Conservation (phyloP, 2,329 filamentous ascomycete species). For the Ceratocystis destructans region DNA sequence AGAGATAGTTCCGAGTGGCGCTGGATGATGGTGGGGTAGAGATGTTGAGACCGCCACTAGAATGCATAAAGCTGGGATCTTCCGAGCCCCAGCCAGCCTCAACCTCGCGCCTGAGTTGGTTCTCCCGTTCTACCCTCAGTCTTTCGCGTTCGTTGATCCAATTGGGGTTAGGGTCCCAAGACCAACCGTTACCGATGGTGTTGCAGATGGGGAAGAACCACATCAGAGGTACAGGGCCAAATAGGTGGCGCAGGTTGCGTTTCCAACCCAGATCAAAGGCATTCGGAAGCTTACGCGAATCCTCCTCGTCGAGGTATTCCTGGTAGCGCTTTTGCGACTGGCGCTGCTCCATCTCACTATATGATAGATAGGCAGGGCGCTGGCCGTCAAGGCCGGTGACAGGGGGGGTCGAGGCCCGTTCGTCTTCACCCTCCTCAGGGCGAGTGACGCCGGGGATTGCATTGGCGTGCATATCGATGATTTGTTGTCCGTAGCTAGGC, state of each 20-base stretch:
- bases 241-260: slow-evolving; percentile 66
- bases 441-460: slow-evolving; percentile 65
- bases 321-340: slow-evolving; percentile 44
- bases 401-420: slow-evolving; percentile 22
- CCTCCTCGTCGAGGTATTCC: slow-evolving; percentile 77
- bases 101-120: slow-evolving; percentile 49
- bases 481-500: slow-evolving; percentile 54
- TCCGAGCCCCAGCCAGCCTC: slow-evolving; percentile 52
- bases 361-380: slow-evolving; percentile 35
- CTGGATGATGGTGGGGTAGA: slow-evolving; percentile 22
- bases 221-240: slow-evolving; percentile 56
- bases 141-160: slow-evolving; percentile 62
- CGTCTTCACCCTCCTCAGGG: slow-evolving; percentile 65
- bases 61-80: slow-evolving; percentile 21
- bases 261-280: slow-evolving; percentile 84
- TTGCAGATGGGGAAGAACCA: slow-evolving; percentile 75
- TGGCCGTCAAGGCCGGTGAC: slow-evolving; percentile 25
- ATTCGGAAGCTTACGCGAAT: slow-evolving; percentile 75
- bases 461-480: slow-evolving; percentile 71
- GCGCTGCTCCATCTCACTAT: slow-evolving; percentile 41
- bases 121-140: slow-evolving; percentile 42
- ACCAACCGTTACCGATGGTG: slow-evolving; percentile 85
- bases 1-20: slow-evolving; percentile 24
- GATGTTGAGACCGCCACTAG: slow-evolving; percentile 18
- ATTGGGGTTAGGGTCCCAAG: slow-evolving; percentile 70